Base-by-base conservation (phyloP, 2,329 filamentous ascomycete genomes). In the Aspergillus sp. region DNA sequence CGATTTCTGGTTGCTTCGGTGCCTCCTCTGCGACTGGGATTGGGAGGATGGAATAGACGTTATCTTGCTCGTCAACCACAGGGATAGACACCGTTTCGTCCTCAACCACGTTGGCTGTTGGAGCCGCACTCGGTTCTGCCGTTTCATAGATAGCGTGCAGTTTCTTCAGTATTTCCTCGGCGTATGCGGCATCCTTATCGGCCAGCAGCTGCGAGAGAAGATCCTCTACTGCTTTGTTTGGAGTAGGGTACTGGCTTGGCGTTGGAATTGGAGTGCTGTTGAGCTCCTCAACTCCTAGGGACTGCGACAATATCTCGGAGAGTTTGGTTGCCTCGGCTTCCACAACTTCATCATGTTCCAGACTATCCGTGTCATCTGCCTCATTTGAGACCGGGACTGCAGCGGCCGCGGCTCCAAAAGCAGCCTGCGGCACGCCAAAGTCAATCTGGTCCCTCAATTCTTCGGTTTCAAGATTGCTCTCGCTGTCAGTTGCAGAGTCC, bases 101-200 rank as follows among this genome's bases (percentile, higher is more conserved):
- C 28, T 83, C 81, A 55, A 78, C 81, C 11, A 83, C 34, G 82
- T 54, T 83, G 82, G 81, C 84, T 4, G 83, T 83, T 0, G 83
- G 81, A 6, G 74, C 74, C 15, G 64, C 71, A 58, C 59, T 68
- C 60, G 68, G 71, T 55, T 73, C 73, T 17, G 87, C 89, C 0
- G 88, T 91, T 25, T 87, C 86, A 71, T 94, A 95, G 0, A 87
- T 90, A 3, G 85, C 88, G 59, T 86, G 85, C 13, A 96, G 83
- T 55, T 90, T 86, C 56, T 82, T 87, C 77, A 92, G 87, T 3
- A 94, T 89, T 62, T 90, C 93, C 71, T 96, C 91, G 0, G 89
- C 93, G 70, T 92, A 96, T 15, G 88, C 87, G 0, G 91, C 89
- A 72, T 96, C 92, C 74, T 89, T 92, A 57, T 91, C 92, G 46